Evolutionary conservation across 305 asterid genomes (phyloP), one percentile per base, ranked within the genome.

Genomic region (Fraxinus paxiana): DNA sequence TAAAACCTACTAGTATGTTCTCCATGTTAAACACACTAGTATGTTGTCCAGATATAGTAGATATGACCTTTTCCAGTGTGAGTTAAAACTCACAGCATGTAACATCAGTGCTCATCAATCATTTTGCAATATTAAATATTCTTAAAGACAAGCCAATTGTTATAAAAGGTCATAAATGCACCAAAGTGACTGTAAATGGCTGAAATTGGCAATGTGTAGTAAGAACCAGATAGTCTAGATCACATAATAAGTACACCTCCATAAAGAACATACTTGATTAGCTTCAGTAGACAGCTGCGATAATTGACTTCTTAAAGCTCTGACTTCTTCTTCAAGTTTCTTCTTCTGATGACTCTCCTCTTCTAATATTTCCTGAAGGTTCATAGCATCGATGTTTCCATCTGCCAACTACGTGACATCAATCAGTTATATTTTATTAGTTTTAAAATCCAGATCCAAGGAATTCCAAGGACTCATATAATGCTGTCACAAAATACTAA

Each of bases 321-420:
- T 88, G 83, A 96, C 92, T 89, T 94, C 99, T 85, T 94, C 98
- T 91, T 96, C 99, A 85, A 96, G 93, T 83, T 89, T 91, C 90
- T 88, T 90, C 90, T 90, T 96, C 83, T 93, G 92, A 82, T 81
- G 87, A 69, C 84, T 88, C 89, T 96, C 99, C 86, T 92, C 98
- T 85, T 92, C 99, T 87, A 92, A 85, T 78, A 88, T 74, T 89
- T 89, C 89, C 81, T 90, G 92, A 86, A 96, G 93, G 83, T 88
- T 85, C 80, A 87, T 82, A 80, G 84, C 61, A 80, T 93, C 90
- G 69, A 85, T 77, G 87, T 79, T 90, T 83, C 91, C 94, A 83
- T 92, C 97, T 83, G 92, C 87, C 94, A 86, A 90, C 97, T 91
- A 84, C 86, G 88, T 74, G 79, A 82, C 56, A 88, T 77, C 81